A percentile compares a stretch with the other conserved stretches of the same genome.
These are phyloP conservation scores for Casuarina cunninghamiana DNA, from an alignment of 306 rosid genomes.

Conservation along the genomic window DNA sequence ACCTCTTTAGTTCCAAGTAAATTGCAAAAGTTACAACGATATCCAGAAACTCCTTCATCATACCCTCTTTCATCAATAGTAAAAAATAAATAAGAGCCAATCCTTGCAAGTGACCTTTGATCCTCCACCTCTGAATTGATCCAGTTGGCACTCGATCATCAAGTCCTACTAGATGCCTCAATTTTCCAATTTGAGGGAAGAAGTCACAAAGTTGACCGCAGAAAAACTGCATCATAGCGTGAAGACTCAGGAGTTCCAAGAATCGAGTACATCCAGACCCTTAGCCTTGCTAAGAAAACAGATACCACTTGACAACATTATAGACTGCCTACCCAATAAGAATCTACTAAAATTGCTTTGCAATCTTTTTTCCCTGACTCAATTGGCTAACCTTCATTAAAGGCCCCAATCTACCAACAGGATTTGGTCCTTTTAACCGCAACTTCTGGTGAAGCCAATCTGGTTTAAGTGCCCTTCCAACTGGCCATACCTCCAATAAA, in stretches of 20 bases:
- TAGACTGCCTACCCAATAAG: neutral
- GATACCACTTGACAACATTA: too few relatives aligned
- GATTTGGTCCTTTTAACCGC: neutral
- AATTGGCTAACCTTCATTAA: neutral
- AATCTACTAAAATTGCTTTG: neutral
- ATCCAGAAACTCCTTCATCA: neutral
- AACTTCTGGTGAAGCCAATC: neutral
- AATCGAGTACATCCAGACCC: neutral
- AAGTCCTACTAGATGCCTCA: conserved; percentile 1
- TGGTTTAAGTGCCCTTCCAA: neutral
- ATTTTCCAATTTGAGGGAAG: neutral
- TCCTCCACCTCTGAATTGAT: neutral
- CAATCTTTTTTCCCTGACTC: neutral
- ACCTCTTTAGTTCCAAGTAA: neutral
- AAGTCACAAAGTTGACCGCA: neutral
- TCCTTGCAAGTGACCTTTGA: neutral
- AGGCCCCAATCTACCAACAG: neutral
- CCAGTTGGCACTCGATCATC: neutral
- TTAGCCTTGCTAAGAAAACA: neutral
- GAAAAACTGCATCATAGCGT: neutral
- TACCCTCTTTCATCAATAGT: neutral
- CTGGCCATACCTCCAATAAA: neutral
- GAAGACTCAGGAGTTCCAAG: conserved; percentile 4
- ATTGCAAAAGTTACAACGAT: neutral
- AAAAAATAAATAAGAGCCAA: neutral